These are phyloP conservation scores for Phytophthora idaei DNA, from an alignment of 352 stramenopile genomes.

Conservation along the genomic window DNA sequence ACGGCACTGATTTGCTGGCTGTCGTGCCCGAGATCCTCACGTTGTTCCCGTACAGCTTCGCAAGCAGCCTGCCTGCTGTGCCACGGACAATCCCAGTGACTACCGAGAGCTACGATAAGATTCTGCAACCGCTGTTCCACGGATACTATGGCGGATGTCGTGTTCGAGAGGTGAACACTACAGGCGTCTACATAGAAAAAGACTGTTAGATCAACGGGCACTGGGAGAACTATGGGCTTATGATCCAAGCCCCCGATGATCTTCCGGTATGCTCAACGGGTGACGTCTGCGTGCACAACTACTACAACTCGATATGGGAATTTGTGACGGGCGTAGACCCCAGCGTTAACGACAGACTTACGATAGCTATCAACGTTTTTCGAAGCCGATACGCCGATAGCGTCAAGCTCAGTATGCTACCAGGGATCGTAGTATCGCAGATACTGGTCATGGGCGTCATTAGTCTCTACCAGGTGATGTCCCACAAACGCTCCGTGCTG, in stretches of 20 bases:
- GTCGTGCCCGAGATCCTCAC: constrained; percentile 23
- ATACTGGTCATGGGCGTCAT: constrained; percentile 31
- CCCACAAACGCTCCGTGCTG: constrained; percentile 28
- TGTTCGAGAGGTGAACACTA: constrained; percentile 15
- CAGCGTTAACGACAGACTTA: background rate
- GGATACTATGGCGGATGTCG: constrained; percentile 24
- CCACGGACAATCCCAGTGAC: constrained; percentile 8
- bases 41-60: constrained; percentile 26
- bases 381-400: constrained; percentile 20
- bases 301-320: constrained; percentile 28
- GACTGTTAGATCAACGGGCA: constrained; percentile 6
- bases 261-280: constrained; percentile 16
- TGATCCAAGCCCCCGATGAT: constrained; percentile 21
- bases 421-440: constrained; percentile 21
- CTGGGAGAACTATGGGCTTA: constrained; percentile 23
- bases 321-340: constrained; percentile 1
- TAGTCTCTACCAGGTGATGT: constrained; percentile 30
- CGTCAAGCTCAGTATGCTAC: constrained; percentile 20
- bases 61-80: constrained; percentile 15
- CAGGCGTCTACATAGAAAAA: constrained; percentile 16
- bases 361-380: constrained; percentile 16
- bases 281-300: constrained; percentile 25
- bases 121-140: constrained; percentile 14
- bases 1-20: constrained; percentile 15
- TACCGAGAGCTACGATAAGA: background rate